Evolutionary conservation across 139 green algal species (phyloP), one percentile per base, ranked within the genome.

Genomic region (Asterochloris erici): DNA sequence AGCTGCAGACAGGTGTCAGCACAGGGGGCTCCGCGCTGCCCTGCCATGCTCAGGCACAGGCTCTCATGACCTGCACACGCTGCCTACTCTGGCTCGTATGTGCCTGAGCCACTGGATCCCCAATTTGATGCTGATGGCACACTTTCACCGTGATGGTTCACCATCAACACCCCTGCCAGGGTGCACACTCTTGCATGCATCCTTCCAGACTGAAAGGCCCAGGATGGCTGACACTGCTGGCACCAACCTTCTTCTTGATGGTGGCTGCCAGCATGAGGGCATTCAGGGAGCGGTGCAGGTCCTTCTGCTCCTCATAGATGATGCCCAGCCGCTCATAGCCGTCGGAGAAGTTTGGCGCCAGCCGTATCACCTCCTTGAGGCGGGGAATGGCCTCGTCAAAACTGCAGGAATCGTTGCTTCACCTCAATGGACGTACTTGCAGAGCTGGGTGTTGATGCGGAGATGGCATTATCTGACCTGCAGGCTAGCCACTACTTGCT

Each of bases 191-290:
- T 54, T 2, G 4, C 38, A 54, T 6, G 6, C 38, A 54, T 54
- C 38, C 38, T 54, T 54, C 2, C 6, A 6, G 38, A 2, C 38
- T 54, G 4, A 54, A 2, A 54, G 6, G 38, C 6, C 38, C 38
- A 54, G 38, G 1, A 54, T 77, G 24, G 14, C 23, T 16, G 71
- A 15, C 71, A 60, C 19, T 26, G 23, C 54, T 28, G 15, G 61
- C 77, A 24, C 27, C 77, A 74, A 54, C 63, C 84, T 92, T 94
- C 17, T 90, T 90, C 9, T 89, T 94, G 47, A 98, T 86, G 89
- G 98, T 95, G 6, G 90, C 95, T 0, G 95, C 94, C 54, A 98
- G 95, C 94, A 98, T 98, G 88, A 91, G 94, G 83, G 97, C 98
- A 86, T 98, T 90, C 24, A 98, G 87, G 0, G 94, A 89, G 81